phyloP scores from a whole-genome alignment of 352 stramenopile genomes.

The Pythium monospermum region DNA sequence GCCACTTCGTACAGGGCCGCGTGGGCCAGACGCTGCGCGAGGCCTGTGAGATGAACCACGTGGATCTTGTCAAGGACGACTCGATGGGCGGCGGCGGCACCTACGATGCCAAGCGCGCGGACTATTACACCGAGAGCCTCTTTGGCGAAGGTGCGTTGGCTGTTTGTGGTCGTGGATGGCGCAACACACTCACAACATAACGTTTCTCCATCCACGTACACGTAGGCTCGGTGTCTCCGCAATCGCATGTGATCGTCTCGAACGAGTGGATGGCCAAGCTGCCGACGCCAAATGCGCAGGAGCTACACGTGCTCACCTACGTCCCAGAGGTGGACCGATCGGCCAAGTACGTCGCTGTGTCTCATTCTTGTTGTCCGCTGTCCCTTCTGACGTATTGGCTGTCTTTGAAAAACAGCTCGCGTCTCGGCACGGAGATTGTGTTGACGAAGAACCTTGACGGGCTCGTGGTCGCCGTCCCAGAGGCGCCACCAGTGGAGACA shows the following conservation, averaged over 20 bases:
- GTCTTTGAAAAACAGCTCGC: slow-evolving; percentile 42
- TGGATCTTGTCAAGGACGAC: slow-evolving; percentile 81
- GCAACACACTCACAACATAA: not conserved
- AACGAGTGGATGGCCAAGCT: slow-evolving; percentile 88
- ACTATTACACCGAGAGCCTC: slow-evolving; percentile 86
- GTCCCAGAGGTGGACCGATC: slow-evolving; percentile 78
- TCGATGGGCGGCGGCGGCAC: slow-evolving; percentile 71
- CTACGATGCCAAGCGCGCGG: slow-evolving; percentile 53
- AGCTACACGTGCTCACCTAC: slow-evolving; percentile 78
- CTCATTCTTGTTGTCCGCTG: no score
- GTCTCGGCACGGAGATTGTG: slow-evolving; percentile 83
- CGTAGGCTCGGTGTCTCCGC: slow-evolving; percentile 49
- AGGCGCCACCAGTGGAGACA: slow-evolving; percentile 76
- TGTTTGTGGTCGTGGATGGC: no score
- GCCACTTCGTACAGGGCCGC: slow-evolving; percentile 77
- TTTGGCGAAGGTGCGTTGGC: slow-evolving; percentile 59
- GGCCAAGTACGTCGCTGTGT: slow-evolving; percentile 66
- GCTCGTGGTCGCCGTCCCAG: slow-evolving; percentile 83
- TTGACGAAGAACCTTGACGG: slow-evolving; percentile 82
- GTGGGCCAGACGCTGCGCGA: slow-evolving; percentile 78
- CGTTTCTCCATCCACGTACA: not conserved
- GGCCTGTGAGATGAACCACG: slow-evolving; percentile 75
- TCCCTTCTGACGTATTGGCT: slow-evolving; percentile 11
- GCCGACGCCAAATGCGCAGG: slow-evolving; percentile 52
- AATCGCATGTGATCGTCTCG: slow-evolving; percentile 84